A percentile compares a stretch with the other conserved stretches of the same genome.
These are phyloP conservation scores for Hansenula lynferdii DNA, from an alignment of 1,139 yeast genomes.

Conservation along the genomic window DNA sequence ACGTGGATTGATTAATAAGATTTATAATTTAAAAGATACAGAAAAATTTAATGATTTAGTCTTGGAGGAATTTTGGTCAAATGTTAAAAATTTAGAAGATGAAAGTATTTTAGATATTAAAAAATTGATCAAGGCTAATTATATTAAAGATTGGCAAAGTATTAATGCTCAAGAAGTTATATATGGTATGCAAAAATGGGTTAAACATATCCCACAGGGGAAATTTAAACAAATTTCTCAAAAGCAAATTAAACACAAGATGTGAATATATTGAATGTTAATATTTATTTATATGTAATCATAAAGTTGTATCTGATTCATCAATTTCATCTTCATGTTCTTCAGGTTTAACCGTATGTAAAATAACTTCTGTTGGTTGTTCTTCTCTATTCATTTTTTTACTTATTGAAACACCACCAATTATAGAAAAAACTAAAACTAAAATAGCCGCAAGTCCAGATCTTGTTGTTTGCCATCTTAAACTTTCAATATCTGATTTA, in stretches of 20 bases:
- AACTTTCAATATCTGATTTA: constrained; percentile 80
- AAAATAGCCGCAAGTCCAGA: constrained; percentile 52
- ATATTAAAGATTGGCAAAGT: constrained; percentile 39
- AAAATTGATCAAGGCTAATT: constrained; percentile 41
- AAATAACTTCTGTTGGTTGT: constrained; percentile 25
- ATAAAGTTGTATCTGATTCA: neutral
- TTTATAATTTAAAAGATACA: constrained; percentile 40
- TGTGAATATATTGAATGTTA: neutral
- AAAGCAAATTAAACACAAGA: constrained; percentile 57
- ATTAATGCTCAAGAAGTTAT: constrained; percentile 65
- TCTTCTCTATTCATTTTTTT: constrained; percentile 28
- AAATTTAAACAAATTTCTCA: constrained; percentile 55
- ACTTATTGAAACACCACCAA: constrained; percentile 44
- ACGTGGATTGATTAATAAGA: constrained; percentile 60
- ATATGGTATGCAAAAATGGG: constrained; percentile 66
- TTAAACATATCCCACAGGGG: constrained; percentile 68
- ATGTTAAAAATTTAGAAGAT: constrained; percentile 47
- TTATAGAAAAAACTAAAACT: constrained; percentile 39
- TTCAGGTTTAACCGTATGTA: constrained; percentile 26
- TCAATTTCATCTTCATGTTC: constrained; percentile 22
- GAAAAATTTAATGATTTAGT: constrained; percentile 60
- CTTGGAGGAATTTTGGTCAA: constrained; percentile 39
- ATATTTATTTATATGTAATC: neutral
- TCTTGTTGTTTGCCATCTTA: constrained; percentile 92
- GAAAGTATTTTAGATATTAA: constrained; percentile 62